Base-by-base conservation (phyloP, 495 filamentous ascomycete genomes). In the Penicillium turbatum region DNA sequence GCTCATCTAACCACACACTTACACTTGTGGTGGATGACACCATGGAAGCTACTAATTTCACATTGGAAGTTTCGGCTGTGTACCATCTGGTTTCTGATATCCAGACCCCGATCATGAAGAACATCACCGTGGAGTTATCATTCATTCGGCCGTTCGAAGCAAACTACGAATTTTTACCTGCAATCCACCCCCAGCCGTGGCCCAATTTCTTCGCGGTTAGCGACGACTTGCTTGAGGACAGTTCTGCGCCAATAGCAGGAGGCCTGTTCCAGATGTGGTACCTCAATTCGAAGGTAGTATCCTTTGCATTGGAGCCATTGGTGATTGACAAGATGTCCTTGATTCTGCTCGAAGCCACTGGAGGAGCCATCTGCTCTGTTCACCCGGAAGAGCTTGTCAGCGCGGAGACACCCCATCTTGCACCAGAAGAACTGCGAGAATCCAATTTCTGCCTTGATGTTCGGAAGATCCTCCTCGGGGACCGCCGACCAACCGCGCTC, bases 131-230 rank as follows among this genome's bases (percentile, higher is more conserved):
- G 16, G 82, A 84, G 12, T 62, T 99, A 12, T 79, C 84, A 13
- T 77, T 97, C 48, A 77, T 88, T 47, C 83, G 82, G 32, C 90
- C 93, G 7, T 96, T 97, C 56, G 89, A 95, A 70, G 87, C 90
- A 7, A 89, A 84, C 57, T 96, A 91, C 60, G 88, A 92, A 47
- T 86, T 96, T 58, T 74, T 82, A 2, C 90, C 93, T 12, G 81
- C 84, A 3, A 66, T 95, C 5, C 84, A 96, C 71, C 74, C 81
- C 1, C 83, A 85, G 45, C 77, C 80, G 8, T 97, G 92, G 92
- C 92, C 95, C 7, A 87, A 83, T 59, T 86, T 90, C 63, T 97
- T 97, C 64, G 74, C 80, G 5, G 60, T 82, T 21, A 60, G 64
- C n/a, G 69, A 75, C 0, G 69, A 72, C 9, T 41, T 69, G 50